Conservation (phyloP, 441 rosid genomes). For the Populus hybrid region DNA sequence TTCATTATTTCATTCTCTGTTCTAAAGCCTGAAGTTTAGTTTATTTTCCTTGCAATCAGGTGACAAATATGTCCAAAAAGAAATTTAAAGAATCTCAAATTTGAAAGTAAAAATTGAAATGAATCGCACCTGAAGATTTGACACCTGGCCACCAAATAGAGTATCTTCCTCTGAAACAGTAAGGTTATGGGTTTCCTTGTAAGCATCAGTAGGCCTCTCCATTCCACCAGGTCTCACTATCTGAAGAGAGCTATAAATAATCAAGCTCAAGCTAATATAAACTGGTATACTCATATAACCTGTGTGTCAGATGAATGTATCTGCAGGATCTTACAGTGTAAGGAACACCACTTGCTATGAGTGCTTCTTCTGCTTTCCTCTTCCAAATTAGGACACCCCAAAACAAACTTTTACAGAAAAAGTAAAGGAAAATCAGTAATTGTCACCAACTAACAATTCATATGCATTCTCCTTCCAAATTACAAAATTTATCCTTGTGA, state of each 20-base stretch:
- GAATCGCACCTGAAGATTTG: constrained; percentile 85
- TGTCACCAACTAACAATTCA: background rate
- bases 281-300: background rate
- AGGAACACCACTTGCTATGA: constrained; percentile 81
- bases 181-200: constrained; percentile 85
- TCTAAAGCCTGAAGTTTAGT: too few species aligned
- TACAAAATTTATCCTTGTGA: too few species aligned
- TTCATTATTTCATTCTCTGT: too few species aligned
- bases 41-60: background rate
- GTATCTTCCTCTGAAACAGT: constrained; percentile 83
- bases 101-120: constrained; percentile 5
- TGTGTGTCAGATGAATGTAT: constrained; percentile 7
- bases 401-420: constrained; percentile 55
- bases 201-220: constrained; percentile 97
- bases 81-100: background rate
- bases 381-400: constrained; percentile 99
- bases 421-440: constrained; percentile 1
- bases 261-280: constrained; percentile 26
- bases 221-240: constrained; percentile 99
- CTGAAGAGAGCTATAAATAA: constrained; percentile 47
- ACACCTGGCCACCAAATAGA: constrained; percentile 94
- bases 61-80: background rate
- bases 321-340: constrained; percentile 67
- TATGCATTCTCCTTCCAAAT: too few species aligned
- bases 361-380: constrained; percentile 96